A percentile compares a stretch with the other conserved stretches of the same genome.
These are phyloP conservation scores for Suhomyces bokatorum DNA, from an alignment of 1,139 yeast species.

Conservation along the genomic window DNA sequence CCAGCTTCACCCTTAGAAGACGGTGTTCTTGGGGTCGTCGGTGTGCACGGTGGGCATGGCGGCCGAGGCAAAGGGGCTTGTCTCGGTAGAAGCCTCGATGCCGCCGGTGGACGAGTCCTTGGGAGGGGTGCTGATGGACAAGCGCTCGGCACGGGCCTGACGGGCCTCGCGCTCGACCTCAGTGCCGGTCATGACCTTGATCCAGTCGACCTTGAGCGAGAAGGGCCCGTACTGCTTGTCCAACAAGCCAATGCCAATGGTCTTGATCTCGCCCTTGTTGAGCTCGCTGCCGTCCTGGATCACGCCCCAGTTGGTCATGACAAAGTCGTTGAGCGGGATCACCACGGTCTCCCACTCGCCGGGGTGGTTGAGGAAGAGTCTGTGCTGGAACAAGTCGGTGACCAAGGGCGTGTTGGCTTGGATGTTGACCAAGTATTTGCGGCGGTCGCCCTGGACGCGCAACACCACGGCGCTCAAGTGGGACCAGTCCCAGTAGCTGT, in stretches of 20 bases:
- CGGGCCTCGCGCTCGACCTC: slow-evolving; percentile 44
- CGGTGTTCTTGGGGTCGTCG: slow-evolving; percentile 37
- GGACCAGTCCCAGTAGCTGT: slow-evolving; percentile 65
- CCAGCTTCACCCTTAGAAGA: slow-evolving; percentile 22
- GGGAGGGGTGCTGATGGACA: slow-evolving; percentile 18
- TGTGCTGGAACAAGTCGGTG: slow-evolving; percentile 80
- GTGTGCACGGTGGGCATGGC: slow-evolving; percentile 16
- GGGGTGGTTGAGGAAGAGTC: slow-evolving; percentile 70
- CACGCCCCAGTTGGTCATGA: slow-evolving; percentile 79
- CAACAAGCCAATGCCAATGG: slow-evolving; percentile 76
- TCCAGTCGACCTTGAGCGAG: slow-evolving; percentile 68
- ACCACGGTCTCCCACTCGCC: slow-evolving; percentile 86
- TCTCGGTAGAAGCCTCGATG: slow-evolving; percentile 20
- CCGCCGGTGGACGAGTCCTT: slow-evolving; percentile 16
- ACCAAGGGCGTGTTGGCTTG: slow-evolving; percentile 79
- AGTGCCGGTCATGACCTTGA: slow-evolving; percentile 65
- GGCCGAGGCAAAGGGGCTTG: slow-evolving; percentile 26
- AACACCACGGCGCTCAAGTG: slow-evolving; percentile 58
- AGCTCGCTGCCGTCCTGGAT: slow-evolving; percentile 67
- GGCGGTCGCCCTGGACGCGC: slow-evolving; percentile 71
- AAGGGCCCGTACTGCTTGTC: slow-evolving; percentile 82
- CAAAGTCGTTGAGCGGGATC: slow-evolving; percentile 75
- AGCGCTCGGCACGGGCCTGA: slow-evolving; percentile 31
- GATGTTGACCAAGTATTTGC: slow-evolving; percentile 76
- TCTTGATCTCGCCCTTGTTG: slow-evolving; percentile 65